Evolutionary conservation across 805 yeast species (phyloP).

Genomic region (Tetrapisispora phaffii): DNA sequence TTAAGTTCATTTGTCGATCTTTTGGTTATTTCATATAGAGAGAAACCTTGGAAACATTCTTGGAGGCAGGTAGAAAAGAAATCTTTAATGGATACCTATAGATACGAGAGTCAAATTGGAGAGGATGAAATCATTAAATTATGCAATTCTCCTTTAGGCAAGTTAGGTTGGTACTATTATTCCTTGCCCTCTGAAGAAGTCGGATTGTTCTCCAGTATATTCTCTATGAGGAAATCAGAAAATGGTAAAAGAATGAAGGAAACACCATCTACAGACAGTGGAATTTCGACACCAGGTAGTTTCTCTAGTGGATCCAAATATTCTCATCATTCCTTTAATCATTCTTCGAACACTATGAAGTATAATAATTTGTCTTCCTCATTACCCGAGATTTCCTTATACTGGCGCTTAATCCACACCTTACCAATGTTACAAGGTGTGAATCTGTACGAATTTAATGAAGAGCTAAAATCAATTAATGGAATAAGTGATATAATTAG

Average conservation of each 20-base stretch:
- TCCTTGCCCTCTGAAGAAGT: not conserved
- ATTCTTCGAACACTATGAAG: not conserved
- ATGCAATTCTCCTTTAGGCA: slow-evolving; percentile 19
- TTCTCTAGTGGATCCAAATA: slow-evolving; percentile 6
- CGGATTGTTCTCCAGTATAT: not conserved
- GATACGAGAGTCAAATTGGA: slow-evolving; percentile 18
- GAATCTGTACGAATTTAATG: slow-evolving; percentile 27
- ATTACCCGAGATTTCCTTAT: slow-evolving; percentile 11
- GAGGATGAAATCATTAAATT: slow-evolving; percentile 18
- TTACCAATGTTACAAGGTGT: slow-evolving; percentile 27
- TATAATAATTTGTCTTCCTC: not conserved
- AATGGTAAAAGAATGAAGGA: not conserved
- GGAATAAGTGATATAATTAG: slow-evolving; percentile 7
- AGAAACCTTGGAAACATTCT: slow-evolving; percentile 62
- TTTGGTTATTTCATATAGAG: slow-evolving; percentile 64
- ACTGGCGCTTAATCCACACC: slow-evolving; percentile 21
- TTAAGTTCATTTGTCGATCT: slow-evolving; percentile 72
- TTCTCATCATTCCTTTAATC: not conserved
- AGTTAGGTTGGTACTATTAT: slow-evolving; percentile 26
- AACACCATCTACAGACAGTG: not conserved
- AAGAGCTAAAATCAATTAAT: slow-evolving; percentile 9
- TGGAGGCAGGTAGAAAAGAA: slow-evolving; percentile 22
- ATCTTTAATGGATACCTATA: slow-evolving; percentile 16
- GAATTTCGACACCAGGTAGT: slow-evolving; percentile 9
- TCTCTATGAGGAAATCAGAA: not conserved